Base-by-base conservation (phyloP, 2,329 filamentous ascomycete species). In the Cytospora piceae region DNA sequence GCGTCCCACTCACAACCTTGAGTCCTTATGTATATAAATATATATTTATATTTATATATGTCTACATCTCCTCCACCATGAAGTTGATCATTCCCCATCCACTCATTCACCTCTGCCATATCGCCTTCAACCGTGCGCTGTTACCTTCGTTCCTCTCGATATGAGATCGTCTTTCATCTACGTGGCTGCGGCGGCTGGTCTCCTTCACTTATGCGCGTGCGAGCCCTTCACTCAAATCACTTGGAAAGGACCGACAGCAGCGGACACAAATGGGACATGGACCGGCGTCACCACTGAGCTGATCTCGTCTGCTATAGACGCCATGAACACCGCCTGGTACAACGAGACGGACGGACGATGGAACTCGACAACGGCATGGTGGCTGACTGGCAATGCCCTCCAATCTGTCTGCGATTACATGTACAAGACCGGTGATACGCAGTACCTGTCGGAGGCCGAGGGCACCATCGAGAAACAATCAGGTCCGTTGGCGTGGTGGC, bases 371-470 rank as follows among this genome's bases (percentile, higher is more conserved):
- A 70, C 69, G 15, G 73, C 77, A 1, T 79, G 78, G 78, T 80
- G 77, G 77, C 72, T 79, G 46, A 77, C 73, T 46, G 78, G 74
- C 8, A 72, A 76, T 14, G 75, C 77, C 12, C 71, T 80, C 14
- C 75, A 76, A 61, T 69, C 72, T 22, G 63, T 78, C 20, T 65
- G 75, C 14, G 77, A 79, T 63, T 79, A 77, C 70, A 78, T 77
- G 74, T 58, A 72, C 59, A 64, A 68, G 52, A 75, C 75, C 1
- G 72, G 71, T 20, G 71, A 72, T 12, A 55, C 53, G 4, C 70
- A 74, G 4, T 78, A 78, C 68, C 58, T 78, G 8, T 51, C 69
- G 0, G 69, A 74, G 46, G 75, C 74, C 7, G 56, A 70, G 12
- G 60, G 72, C 32, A 78, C 76, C 20, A 72, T 79, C 58, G 58